Conservation (phyloP, 371 early-diverging fungal genomes). For the Sporodiniella umbellata region DNA sequence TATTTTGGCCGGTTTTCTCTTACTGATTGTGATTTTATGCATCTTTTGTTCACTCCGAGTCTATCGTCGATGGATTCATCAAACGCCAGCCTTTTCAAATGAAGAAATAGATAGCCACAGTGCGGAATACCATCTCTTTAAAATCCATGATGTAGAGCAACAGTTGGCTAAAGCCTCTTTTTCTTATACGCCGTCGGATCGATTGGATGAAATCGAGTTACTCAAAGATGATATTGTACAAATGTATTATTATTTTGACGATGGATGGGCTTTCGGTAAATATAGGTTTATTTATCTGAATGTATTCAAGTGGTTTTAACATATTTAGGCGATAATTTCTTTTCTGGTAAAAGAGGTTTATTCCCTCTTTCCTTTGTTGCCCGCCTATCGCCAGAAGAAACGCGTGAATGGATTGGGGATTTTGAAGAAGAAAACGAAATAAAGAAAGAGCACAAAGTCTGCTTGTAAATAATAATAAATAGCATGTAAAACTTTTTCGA, state of each 20-base stretch:
- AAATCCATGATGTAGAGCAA: slow-evolving; percentile 17
- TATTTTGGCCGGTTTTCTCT: too few species aligned
- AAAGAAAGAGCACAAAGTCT: too few species aligned
- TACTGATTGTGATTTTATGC: too few species aligned
- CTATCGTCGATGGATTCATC: too few species aligned
- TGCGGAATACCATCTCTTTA: slow-evolving; percentile 16
- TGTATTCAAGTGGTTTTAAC: not conserved
- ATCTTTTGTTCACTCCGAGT: too few species aligned
- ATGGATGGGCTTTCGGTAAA: slow-evolving; percentile 68
- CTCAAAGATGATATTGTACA: slow-evolving; percentile 57
- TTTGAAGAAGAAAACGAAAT: slow-evolving; percentile 15
- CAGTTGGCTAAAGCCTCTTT: slow-evolving; percentile 18
- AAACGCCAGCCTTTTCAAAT: too few species aligned
- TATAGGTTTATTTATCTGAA: not conserved
- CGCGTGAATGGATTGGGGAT: slow-evolving; percentile 9
- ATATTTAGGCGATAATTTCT: slow-evolving; percentile 25
- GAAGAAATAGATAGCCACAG: not conserved
- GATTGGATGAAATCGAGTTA: slow-evolving; percentile 64
- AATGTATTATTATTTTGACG: slow-evolving; percentile 54
- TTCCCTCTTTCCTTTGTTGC: slow-evolving; percentile 24
- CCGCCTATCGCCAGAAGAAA: slow-evolving; percentile 16
- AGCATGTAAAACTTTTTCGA: too few species aligned
- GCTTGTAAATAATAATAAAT: too few species aligned
- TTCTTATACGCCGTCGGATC: slow-evolving; percentile 20
- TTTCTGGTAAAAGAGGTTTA: slow-evolving; percentile 21